Percentiles rank a stretch among this genome's conserved stretches.
These are phyloP conservation scores for Leccinum subrobustum DNA, from an alignment of 1,284 basidiomycete genomes.

Conservation along the genomic window DNA sequence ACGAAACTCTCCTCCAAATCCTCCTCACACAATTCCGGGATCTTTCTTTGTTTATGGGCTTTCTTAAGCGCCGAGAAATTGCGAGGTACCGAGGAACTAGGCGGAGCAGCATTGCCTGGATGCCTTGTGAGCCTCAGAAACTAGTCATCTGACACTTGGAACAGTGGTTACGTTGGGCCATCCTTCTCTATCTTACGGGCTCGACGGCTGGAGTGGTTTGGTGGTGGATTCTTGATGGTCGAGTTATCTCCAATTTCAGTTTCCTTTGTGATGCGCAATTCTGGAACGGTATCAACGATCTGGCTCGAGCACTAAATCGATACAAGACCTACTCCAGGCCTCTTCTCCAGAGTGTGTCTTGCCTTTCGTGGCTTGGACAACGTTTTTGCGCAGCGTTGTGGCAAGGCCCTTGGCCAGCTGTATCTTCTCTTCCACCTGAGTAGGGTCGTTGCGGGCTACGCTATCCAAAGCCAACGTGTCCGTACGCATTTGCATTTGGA, in stretches of 20 bases:
- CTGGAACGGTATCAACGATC: slow-evolving; percentile 36
- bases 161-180: slow-evolving; percentile 34
- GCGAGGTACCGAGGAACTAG: slow-evolving; percentile 31
- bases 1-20: slow-evolving; percentile 79
- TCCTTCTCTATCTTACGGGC: slow-evolving; percentile 41
- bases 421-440: slow-evolving; percentile 51
- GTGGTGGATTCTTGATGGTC: slow-evolving; percentile 55
- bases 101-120: slow-evolving; percentile 44
- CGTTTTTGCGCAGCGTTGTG: slow-evolving; percentile 63
- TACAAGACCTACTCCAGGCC: slow-evolving; percentile 52
- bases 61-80: slow-evolving; percentile 70
- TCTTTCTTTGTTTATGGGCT: slow-evolving; percentile 55
- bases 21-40: slow-evolving; percentile 67
- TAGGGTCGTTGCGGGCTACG: slow-evolving; percentile 42
- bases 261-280: slow-evolving; percentile 60
- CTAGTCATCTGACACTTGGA: slow-evolving; percentile 13
- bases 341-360: slow-evolving; percentile 36
- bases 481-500: slow-evolving; percentile 61
- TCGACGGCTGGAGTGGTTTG: slow-evolving; percentile 44
- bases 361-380: slow-evolving; percentile 64
- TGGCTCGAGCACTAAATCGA: neutral
- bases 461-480: slow-evolving; percentile 45
- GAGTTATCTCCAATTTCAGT: slow-evolving; percentile 78
- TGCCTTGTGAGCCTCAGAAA: slow-evolving; percentile 36
- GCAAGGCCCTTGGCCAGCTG: slow-evolving; percentile 64